Conservation (phyloP, 345 rosid species). For the Pugionium dolabratum region DNA sequence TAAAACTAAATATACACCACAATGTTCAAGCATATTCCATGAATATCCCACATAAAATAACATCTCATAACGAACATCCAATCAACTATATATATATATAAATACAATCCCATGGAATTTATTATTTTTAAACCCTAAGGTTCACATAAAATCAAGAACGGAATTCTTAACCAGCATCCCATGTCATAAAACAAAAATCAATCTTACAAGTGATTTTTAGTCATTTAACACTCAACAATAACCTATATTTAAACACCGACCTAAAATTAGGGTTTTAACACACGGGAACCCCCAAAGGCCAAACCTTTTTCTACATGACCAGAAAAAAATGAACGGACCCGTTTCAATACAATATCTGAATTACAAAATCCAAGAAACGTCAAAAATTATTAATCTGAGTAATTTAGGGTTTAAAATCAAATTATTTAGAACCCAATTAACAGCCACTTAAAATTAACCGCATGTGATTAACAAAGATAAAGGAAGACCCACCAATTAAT, state of each 20-base stretch:
- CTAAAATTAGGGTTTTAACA: constrained; percentile 55
- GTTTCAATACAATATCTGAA: constrained; percentile 1
- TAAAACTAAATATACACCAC: constrained; percentile 4
- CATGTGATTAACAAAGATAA: neutral
- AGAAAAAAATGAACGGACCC: constrained; percentile 4
- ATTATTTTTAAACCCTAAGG: constrained; percentile 20
- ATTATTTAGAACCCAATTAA: constrained; percentile 44
- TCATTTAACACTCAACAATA: constrained; percentile 5
- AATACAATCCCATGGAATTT: neutral
- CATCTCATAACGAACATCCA: constrained; percentile 22
- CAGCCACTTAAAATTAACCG: constrained; percentile 22
- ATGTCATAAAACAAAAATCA: constrained; percentile 26
- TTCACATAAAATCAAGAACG: constrained; percentile 37
- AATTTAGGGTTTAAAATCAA: constrained; percentile 50
- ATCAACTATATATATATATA: neutral
- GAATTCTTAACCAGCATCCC: constrained; percentile 17
- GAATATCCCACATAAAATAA: constrained; percentile 58
- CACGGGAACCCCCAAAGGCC: neutral
- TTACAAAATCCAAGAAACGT: constrained; percentile 30
- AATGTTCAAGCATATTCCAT: constrained; percentile 5
- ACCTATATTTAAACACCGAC: constrained; percentile 24
- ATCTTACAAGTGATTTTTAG: neutral
- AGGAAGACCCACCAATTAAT: constrained; percentile 20
- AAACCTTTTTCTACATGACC: neutral
- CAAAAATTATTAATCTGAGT: constrained; percentile 17